phyloP scores from a whole-genome alignment of 305 asterid genomes.

The Solanum hybrid region DNA sequence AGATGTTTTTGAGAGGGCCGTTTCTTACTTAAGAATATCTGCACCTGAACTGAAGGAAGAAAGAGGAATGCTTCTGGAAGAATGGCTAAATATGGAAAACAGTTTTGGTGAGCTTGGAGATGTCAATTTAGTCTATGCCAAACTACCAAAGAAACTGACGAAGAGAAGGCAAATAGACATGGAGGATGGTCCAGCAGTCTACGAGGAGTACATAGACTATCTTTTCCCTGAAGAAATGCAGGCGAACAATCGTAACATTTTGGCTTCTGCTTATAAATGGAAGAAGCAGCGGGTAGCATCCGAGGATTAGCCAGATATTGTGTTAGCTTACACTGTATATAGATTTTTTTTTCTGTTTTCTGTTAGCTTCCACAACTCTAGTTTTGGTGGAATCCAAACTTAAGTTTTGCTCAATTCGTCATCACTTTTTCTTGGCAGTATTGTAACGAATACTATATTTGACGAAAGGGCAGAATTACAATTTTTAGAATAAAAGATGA shows the following conservation, averaged over 20 bases:
- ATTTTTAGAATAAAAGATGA: not conserved
- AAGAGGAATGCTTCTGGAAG: too few relatives aligned
- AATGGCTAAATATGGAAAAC: conserved; percentile 64
- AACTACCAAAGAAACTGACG: conserved; percentile 78
- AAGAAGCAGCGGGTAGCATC: conserved; percentile 57
- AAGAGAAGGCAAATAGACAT: conserved; percentile 72
- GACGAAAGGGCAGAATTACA: not conserved
- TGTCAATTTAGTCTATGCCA: too few relatives aligned
- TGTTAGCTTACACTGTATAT: not conserved
- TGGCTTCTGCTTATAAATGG: conserved; percentile 88
- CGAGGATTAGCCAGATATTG: conserved; percentile 9
- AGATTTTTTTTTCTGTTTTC: not conserved
- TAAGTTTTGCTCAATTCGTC: not conserved
- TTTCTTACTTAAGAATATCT: too few relatives aligned
- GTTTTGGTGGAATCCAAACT: not conserved
- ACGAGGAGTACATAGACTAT: conserved; percentile 78
- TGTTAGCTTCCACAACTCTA: not conserved
- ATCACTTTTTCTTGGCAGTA: not conserved
- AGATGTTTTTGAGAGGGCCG: too few relatives aligned
- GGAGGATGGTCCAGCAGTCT: conserved; percentile 76
- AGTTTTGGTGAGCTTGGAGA: conserved; percentile 64
- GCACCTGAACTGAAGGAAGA: too few relatives aligned
- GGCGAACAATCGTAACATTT: conserved; percentile 47
- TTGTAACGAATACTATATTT: not conserved
- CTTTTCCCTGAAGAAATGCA: conserved; percentile 70